A percentile compares a stretch with the other conserved stretches of the same genome.
Evolutionary conservation across 2,329 filamentous ascomycete species (phyloP).

Genomic region (Parafenestella ontariensis): DNA sequence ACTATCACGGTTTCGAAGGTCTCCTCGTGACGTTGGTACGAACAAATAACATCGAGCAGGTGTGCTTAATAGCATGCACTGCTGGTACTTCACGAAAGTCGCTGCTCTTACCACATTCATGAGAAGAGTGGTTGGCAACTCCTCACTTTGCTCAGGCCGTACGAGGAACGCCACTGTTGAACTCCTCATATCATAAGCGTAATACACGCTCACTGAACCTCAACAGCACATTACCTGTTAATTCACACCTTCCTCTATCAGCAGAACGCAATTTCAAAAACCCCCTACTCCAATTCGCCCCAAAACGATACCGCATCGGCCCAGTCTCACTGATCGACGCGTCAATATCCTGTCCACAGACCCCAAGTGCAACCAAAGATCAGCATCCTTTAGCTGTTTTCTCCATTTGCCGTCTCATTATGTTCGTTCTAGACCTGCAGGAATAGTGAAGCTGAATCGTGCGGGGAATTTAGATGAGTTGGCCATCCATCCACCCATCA

Average conservation of each 20-base stretch:
- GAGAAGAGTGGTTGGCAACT: not conserved
- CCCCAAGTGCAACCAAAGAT: not conserved
- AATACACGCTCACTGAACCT: too few species aligned
- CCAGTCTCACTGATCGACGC: not conserved
- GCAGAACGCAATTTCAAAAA: not conserved
- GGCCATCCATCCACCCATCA: slow-evolving; percentile 4
- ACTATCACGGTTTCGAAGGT: not conserved
- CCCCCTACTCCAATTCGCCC: not conserved
- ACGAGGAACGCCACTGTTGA: not conserved
- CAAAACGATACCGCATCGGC: not conserved
- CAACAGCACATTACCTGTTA: not conserved
- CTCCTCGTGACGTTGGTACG: too few species aligned
- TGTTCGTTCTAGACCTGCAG: slow-evolving; percentile 3
- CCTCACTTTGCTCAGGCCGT: not conserved
- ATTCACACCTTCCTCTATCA: not conserved
- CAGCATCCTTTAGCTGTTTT: not conserved
- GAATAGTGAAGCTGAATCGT: slow-evolving; percentile 4
- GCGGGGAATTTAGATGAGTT: slow-evolving; percentile 10
- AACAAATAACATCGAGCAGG: not conserved
- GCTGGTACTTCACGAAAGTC: not conserved
- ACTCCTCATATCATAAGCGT: not conserved
- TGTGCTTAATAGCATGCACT: not conserved
- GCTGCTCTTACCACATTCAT: not conserved
- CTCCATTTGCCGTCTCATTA: not conserved
- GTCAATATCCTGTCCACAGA: not conserved